A percentile compares a stretch with the other conserved stretches of the same genome.
Evolutionary conservation across 1,284 basidiomycete genomes (phyloP).

Genomic region (Cutaneotrichosporon cutaneum): DNA sequence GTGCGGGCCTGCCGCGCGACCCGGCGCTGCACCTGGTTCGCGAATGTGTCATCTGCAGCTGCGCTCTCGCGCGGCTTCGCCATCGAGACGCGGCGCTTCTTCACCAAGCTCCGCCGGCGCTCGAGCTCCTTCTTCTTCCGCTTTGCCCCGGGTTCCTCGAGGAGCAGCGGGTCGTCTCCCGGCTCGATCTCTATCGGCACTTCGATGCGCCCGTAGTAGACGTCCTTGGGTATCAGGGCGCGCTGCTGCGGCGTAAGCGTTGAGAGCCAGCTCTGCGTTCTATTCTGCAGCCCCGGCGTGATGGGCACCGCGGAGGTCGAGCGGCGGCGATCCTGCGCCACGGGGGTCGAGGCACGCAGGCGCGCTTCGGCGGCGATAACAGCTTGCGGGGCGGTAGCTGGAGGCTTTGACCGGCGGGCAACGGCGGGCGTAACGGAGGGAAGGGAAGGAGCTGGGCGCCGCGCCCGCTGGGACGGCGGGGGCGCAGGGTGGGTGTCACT

Average conservation of each 20-base stretch:
- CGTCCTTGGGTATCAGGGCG: background rate
- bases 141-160: conserved; percentile 1
- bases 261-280: background rate
- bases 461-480: background rate
- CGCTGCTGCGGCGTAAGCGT: conserved; percentile 7
- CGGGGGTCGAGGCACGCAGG: background rate
- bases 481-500: background rate
- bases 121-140: background rate
- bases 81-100: background rate
- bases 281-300: conserved; percentile 5
- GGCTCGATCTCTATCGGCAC: conserved; percentile 8
- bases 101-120: background rate
- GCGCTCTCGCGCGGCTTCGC: background rate
- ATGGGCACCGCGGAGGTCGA: background rate
- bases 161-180: conserved; percentile 13
- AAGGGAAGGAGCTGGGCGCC: background rate
- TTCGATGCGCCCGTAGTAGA: background rate
- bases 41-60: background rate
- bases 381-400: background rate
- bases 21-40: background rate
- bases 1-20: background rate
- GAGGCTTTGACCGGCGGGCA: background rate
- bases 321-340: background rate
- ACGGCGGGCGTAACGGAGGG: background rate
- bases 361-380: background rate